Base-by-base conservation (phyloP, 176 grass and related monocot genomes). In the Triticum monococcum region DNA sequence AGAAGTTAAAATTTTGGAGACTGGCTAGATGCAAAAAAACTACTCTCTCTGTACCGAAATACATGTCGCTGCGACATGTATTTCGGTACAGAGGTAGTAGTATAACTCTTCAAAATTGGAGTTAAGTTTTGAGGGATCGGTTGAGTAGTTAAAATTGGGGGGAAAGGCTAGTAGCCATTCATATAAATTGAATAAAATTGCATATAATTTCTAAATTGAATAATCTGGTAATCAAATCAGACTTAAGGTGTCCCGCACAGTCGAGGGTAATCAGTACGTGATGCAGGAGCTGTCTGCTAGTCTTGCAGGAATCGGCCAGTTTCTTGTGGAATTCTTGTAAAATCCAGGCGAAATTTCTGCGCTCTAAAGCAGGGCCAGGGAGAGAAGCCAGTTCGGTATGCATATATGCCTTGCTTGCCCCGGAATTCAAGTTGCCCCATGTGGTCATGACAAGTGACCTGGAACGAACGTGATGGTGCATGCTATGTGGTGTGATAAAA, bases 381-480 rank as follows among this genome's bases (percentile, higher is more conserved):
- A 80, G 62, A 59, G 12, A 76, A 32, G 72, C 40, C 40, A 45
- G 36, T 48, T 25, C 25, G 24, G 73, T 32, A 71, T 75, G 43
- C 72, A 50, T 26, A 86, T 86, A 79, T 83, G 57, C 24, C 59
- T 90, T 87, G 80, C 89, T 91, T 91, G 68, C 52, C 69, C n/a
- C 65, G 36, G 26, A 81, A 84, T 84, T 62, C 62, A 84, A 84
- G 45, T 45, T 62, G n/a, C 57, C 67, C 63, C 74, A 73, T 87
- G 59, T 40, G 35, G 57, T 81, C 36, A 50, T 91, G 89, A 80
- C 36, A 80, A 84, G 31, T 80, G 68, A 80, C 25, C 72, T 37
- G 33, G 43, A 70, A 70, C 28, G 41, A 56, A 69, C 7, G 61
- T 25, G 59, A 77, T 52, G 72, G 72, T 60, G 37, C 70, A 56